These are phyloP conservation scores for Ceratocystis alfenasii DNA, from an alignment of 2,329 filamentous ascomycete species.

Conservation along the genomic window DNA sequence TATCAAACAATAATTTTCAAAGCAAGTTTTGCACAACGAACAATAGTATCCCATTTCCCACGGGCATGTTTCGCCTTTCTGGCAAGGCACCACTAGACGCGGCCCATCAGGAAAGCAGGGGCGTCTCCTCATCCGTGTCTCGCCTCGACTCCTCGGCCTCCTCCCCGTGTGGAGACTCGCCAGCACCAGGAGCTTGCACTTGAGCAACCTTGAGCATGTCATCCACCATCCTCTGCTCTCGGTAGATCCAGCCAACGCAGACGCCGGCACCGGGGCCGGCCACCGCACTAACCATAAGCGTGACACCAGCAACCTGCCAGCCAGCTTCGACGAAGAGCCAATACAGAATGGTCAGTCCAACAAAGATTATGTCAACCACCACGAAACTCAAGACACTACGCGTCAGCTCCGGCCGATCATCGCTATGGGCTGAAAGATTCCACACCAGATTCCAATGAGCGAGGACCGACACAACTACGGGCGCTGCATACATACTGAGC, in stretches of 20 bases:
- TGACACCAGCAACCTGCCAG: constrained; percentile 31
- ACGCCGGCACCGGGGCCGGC: constrained; percentile 33
- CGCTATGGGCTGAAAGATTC: constrained; percentile 30
- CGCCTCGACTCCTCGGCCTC: neutral
- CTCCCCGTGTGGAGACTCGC: neutral
- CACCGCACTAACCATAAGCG: constrained; percentile 27
- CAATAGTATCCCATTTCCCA: neutral
- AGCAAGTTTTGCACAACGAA: neutral
- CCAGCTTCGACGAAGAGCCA: constrained; percentile 43
- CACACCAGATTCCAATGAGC: constrained; percentile 36
- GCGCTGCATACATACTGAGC: constrained; percentile 35
- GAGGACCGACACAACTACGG: constrained; percentile 34
- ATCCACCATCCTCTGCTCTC: constrained; percentile 26
- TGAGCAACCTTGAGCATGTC: constrained; percentile 1
- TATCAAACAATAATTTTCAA: neutral
- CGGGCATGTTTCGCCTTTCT: neutral
- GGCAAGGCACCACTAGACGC: neutral
- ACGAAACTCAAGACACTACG: constrained; percentile 36
- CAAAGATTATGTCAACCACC: constrained; percentile 36
- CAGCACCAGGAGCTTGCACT: neutral
- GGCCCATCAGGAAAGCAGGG: constrained; percentile 25
- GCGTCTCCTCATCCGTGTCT: constrained; percentile 29
- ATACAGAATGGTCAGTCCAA: constrained; percentile 39
- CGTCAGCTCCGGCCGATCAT: constrained; percentile 42
- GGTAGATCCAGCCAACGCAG: constrained; percentile 32